phyloP scores from a whole-genome alignment of 345 rosid genomes.

The Euphorbia lathyris region DNA sequence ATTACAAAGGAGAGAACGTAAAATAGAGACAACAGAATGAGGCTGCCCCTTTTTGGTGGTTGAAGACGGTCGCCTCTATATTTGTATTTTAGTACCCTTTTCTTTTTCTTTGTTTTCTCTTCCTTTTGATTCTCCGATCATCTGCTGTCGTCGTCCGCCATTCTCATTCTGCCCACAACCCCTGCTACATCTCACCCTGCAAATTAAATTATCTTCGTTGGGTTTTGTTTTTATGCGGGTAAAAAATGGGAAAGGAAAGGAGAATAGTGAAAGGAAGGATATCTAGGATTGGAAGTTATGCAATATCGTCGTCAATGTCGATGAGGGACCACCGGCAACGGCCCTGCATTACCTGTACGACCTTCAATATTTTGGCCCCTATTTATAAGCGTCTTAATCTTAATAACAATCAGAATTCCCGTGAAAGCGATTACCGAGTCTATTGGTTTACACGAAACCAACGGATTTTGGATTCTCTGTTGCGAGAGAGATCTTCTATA shows the following conservation, averaged over 20 bases:
- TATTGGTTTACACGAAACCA: slow-evolving; percentile 79
- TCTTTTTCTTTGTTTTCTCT: not conserved
- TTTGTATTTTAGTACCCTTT: too few species aligned
- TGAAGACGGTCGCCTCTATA: not conserved
- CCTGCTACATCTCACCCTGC: not conserved
- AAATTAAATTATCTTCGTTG: too few species aligned
- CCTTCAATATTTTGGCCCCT: slow-evolving; percentile 87
- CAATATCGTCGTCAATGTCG: slow-evolving; percentile 65
- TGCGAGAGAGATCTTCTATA: slow-evolving; percentile 75
- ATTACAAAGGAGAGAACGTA: not conserved
- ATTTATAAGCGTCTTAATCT: slow-evolving; percentile 66
- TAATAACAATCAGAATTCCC: slow-evolving; percentile 44
- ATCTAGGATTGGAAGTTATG: slow-evolving; percentile 81
- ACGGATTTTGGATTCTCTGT: slow-evolving; percentile 71
- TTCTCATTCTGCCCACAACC: not conserved
- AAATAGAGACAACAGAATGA: not conserved
- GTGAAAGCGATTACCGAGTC: slow-evolving; percentile 70
- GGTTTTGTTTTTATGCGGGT: too few species aligned
- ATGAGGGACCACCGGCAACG: slow-evolving; percentile 59
- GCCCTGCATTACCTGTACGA: slow-evolving; percentile 79
- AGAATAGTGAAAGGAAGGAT: slow-evolving; percentile 49
- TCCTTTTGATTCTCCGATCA: not conserved
- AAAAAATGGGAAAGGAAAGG: slow-evolving; percentile 22
- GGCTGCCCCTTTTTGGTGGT: not conserved
- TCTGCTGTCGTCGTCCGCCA: not conserved